Evolutionary conservation across 345 rosid genomes (phyloP), one percentile per base, ranked within the genome.

Genomic region (Corchorus capsularis): DNA sequence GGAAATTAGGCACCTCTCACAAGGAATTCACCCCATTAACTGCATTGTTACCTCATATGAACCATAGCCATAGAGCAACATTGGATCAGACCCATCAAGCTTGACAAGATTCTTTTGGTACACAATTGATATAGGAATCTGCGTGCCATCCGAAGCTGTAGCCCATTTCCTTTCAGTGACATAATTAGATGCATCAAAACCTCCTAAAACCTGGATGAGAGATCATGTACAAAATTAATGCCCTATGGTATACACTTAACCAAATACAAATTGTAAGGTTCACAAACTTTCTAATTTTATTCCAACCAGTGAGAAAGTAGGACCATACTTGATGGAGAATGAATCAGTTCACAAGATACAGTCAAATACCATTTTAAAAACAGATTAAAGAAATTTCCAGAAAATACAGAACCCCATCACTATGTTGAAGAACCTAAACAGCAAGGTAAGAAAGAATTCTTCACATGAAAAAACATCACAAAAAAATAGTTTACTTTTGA

Each of bases 161-260:
- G 92, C 94, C 98, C 97, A 93, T 86, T 95, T 89, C 70, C 98
- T 91, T 82, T 93, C 92, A 20, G 92, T 91, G 64, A 87, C 76
- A 81, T 94, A 94, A 69, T 90, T 88, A 41, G 93, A 91, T 63
- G 93, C 71, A 86, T 94, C 92, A 79, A 94, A 94, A 68, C 89
- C 96, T 83, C 99, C 99, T 83, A 94, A 82, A 41, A 94, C 90
- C 98, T 94, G 88, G 66, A 74, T 16, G 69, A 71, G 63, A 56
- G 69, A 65, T 7, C 53, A 56, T 12, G 47, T 53, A 65, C 47
- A 71, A 54, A 65, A 61, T 47, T 62, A 75, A 43, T 78, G 22
- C 37, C 50, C 61, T 37, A 67, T 66, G 35, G 63, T 57, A 63
- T 13, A 55, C 20, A 16, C 15, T 8, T 3, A 7, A 35, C 7